A percentile compares a stretch with the other conserved stretches of the same genome.
Evolutionary conservation across 768 basidiomycete species (phyloP).

Genomic region (Clitopilus hobsonii): DNA sequence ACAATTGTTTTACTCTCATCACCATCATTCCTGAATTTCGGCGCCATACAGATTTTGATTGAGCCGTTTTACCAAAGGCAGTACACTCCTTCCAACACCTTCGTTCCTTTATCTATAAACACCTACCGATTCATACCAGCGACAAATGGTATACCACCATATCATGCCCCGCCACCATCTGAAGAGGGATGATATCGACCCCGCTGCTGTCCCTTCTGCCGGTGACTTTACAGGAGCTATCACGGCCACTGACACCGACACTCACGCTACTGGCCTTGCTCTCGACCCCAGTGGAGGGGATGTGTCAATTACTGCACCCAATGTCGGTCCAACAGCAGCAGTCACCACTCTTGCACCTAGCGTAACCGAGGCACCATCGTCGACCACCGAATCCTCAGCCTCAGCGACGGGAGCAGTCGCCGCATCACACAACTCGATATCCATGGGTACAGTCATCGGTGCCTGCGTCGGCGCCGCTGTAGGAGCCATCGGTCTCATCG

Average conservation of each 20-base stretch:
- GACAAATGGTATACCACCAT: slow-evolving; percentile 12
- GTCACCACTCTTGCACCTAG: slow-evolving; percentile 6
- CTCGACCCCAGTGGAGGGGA: slow-evolving; percentile 9
- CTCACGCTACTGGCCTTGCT: slow-evolving; percentile 8
- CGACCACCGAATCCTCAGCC: slow-evolving; percentile 11
- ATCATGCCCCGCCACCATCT: slow-evolving; percentile 3
- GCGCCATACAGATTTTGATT: slow-evolving; percentile 11
- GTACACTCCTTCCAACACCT: slow-evolving; percentile 15
- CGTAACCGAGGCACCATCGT: slow-evolving; percentile 6
- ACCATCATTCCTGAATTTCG: slow-evolving; percentile 8
- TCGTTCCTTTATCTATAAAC: slow-evolving; percentile 8
- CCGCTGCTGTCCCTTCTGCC: slow-evolving; percentile 8
- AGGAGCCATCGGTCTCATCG: slow-evolving; percentile 43
- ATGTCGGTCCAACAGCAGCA: slow-evolving; percentile 4
- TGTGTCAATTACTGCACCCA: neutral
- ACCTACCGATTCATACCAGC: slow-evolving; percentile 1
- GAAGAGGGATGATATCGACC: slow-evolving; percentile 8
- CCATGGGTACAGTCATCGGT: slow-evolving; percentile 54
- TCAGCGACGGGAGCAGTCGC: slow-evolving; percentile 12
- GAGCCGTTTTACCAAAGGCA: slow-evolving; percentile 11
- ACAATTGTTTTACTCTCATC: slow-evolving; percentile 1
- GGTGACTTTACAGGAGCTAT: slow-evolving; percentile 12
- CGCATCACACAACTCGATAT: slow-evolving; percentile 26
- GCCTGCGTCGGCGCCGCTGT: slow-evolving; percentile 61
- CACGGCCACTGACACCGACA: neutral